These are phyloP conservation scores for Edaphochlamys debaryana DNA, from an alignment of 139 green algal genomes.

Conservation along the genomic window DNA sequence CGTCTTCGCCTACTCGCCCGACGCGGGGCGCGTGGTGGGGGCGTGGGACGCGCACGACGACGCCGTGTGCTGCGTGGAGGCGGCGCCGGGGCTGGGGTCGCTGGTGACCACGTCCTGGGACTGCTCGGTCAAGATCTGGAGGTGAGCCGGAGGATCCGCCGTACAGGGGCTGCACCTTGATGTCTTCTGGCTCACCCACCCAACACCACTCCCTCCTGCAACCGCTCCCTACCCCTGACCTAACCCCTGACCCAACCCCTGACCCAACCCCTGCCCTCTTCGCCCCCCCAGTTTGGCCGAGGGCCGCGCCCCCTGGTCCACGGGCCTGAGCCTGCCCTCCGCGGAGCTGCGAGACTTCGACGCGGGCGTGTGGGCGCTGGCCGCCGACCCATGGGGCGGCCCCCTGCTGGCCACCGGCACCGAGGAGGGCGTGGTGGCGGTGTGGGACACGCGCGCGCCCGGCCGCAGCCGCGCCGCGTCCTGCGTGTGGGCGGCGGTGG, in stretches of 20 bases:
- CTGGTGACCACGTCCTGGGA: slow-evolving; percentile 79
- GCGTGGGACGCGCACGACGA: slow-evolving; percentile 74
- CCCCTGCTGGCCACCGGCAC: slow-evolving; percentile 70
- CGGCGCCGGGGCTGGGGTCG: background rate
- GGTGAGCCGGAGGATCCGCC: slow-evolving; percentile 8
- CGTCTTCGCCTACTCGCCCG: slow-evolving; percentile 63
- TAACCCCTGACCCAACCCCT: too few relatives aligned
- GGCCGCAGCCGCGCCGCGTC: background rate
- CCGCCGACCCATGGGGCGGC: slow-evolving; percentile 26
- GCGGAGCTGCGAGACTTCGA: slow-evolving; percentile 61
- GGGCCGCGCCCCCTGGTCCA: slow-evolving; percentile 73
- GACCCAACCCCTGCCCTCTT: background rate
- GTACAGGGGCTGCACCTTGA: too few relatives aligned
- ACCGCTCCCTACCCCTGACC: too few relatives aligned
- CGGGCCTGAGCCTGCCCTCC: slow-evolving; percentile 22
- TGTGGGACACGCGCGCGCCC: slow-evolving; percentile 65
- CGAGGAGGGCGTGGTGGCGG: slow-evolving; percentile 73
- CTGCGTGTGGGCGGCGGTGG: slow-evolving; percentile 27
- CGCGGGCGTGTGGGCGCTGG: slow-evolving; percentile 69
- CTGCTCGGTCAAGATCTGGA: slow-evolving; percentile 75
- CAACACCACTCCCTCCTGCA: too few relatives aligned
- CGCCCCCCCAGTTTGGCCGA: slow-evolving; percentile 54
- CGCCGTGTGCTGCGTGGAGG: slow-evolving; percentile 68
- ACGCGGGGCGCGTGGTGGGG: slow-evolving; percentile 65
- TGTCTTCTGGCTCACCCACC: too few relatives aligned